phyloP scores from a whole-genome alignment of 352 stramenopile species.

The Achlya hypogyna region DNA sequence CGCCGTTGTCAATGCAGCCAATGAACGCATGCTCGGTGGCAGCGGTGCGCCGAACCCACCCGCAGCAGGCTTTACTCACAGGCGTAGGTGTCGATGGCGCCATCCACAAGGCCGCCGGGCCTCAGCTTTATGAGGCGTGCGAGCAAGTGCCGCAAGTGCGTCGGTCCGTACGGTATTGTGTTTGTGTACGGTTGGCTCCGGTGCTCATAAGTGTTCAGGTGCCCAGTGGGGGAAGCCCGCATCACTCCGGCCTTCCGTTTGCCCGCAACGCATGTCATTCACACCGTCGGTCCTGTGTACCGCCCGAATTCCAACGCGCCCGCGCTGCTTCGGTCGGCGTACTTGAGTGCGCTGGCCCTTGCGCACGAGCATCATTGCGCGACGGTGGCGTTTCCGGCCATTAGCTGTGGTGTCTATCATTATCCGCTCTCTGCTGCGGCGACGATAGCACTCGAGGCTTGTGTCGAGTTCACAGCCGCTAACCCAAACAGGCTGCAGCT shows the following conservation, averaged over 20 bases:
- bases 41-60: background rate
- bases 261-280: constrained; percentile 19
- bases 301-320: background rate
- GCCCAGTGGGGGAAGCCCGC: constrained; percentile 18
- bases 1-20: constrained; percentile 22
- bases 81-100: constrained; percentile 16
- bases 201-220: background rate
- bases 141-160: background rate
- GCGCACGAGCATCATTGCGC: background rate
- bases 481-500: background rate
- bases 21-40: constrained; percentile 19
- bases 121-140: constrained; percentile 1
- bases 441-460: background rate
- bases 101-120: constrained; percentile 18
- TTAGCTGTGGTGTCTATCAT: constrained; percentile 20
- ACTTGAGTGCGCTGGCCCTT: constrained; percentile 6
- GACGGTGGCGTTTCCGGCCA: constrained; percentile 20
- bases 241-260: constrained; percentile 10
- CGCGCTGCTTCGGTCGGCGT: constrained; percentile 1
- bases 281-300: constrained; percentile 17
- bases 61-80: background rate
- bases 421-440: constrained; percentile 15
- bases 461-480: background rate
- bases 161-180: background rate
- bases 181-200: background rate